A percentile compares a stretch with the other conserved stretches of the same genome.
Conservation (phyloP, 495 filamentous ascomycete genomes). For the Aspergillus heteromorphus region DNA sequence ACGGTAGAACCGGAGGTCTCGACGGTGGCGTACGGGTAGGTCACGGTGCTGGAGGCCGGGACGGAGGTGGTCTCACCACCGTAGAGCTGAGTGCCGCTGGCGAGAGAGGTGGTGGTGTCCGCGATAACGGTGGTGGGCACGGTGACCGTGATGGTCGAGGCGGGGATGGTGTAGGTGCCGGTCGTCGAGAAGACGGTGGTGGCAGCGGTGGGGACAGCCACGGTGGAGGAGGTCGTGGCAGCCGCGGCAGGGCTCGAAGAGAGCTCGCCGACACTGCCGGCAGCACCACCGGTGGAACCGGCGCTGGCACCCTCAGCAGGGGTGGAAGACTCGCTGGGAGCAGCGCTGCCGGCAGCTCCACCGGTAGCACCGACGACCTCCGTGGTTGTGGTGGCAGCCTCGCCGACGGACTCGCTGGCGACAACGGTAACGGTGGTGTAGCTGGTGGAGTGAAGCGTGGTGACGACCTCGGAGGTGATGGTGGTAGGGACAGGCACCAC, state of each 20-base stretch:
- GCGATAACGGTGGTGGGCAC: slow-evolving; percentile 65
- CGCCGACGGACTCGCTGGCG: slow-evolving; percentile 8
- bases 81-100: slow-evolving; percentile 63
- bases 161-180: slow-evolving; percentile 76
- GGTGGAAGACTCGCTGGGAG: slow-evolving; percentile 1
- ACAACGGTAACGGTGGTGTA: slow-evolving; percentile 35
- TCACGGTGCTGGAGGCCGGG: slow-evolving; percentile 60
- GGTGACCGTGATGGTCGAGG: slow-evolving; percentile 65
- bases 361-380: slow-evolving; percentile 1
- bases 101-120: slow-evolving; percentile 55
- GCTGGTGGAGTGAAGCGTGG: slow-evolving; percentile 34
- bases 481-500: slow-evolving; percentile 28
- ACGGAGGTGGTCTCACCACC: slow-evolving; percentile 77
- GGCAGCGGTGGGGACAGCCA: slow-evolving; percentile 55
- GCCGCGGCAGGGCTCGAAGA: slow-evolving; percentile 25
- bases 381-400: slow-evolving; percentile 27
- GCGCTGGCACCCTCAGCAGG: slow-evolving; percentile 5
- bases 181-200: slow-evolving; percentile 65
- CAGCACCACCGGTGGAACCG: not conserved
- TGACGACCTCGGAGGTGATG: slow-evolving; percentile 19
- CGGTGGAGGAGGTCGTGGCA: slow-evolving; percentile 27
- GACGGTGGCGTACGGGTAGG: slow-evolving; percentile 69
- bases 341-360: slow-evolving; percentile 2
- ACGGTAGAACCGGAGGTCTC: slow-evolving; percentile 54
- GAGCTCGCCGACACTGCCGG: slow-evolving; percentile 6